Conservation (phyloP, 1,139 yeast genomes). For the Sugiyamaella japonica region DNA sequence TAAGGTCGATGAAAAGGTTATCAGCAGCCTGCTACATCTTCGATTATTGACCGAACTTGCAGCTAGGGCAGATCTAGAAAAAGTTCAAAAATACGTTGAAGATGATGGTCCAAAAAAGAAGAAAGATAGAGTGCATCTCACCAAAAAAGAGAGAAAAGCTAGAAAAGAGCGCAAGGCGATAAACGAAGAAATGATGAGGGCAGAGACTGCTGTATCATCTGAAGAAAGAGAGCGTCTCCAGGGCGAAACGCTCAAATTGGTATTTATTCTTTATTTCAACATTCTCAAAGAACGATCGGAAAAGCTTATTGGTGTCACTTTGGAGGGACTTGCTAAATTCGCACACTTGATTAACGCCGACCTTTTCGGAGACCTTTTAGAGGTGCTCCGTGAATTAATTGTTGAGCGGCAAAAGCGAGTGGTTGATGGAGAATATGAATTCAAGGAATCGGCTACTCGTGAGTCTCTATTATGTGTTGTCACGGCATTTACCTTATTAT, state of each 20-base stretch:
- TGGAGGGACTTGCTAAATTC: constrained; percentile 87
- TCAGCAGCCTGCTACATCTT: constrained; percentile 71
- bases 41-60: constrained; percentile 72
- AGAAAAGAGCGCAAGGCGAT: constrained; percentile 84
- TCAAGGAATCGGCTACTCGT: constrained; percentile 50
- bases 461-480: constrained; percentile 79
- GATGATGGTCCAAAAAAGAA: constrained; percentile 53
- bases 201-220: constrained; percentile 82
- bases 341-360: constrained; percentile 94
- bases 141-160: constrained; percentile 83
- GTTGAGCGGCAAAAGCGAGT: constrained; percentile 43
- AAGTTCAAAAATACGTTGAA: constrained; percentile 48
- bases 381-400: constrained; percentile 80
- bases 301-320: constrained; percentile 73
- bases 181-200: constrained; percentile 83
- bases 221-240: constrained; percentile 86
- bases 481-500: constrained; percentile 83
- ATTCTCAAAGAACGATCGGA: constrained; percentile 56
- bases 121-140: constrained; percentile 84
- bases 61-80: constrained; percentile 57
- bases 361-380: constrained; percentile 85
- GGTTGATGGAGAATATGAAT: constrained; percentile 46
- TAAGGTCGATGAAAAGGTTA: constrained; percentile 79
- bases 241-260: constrained; percentile 74
- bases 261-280: constrained; percentile 73